Conservation (phyloP, 179 eudicot genomes). For the Patellifolia procumbens region DNA sequence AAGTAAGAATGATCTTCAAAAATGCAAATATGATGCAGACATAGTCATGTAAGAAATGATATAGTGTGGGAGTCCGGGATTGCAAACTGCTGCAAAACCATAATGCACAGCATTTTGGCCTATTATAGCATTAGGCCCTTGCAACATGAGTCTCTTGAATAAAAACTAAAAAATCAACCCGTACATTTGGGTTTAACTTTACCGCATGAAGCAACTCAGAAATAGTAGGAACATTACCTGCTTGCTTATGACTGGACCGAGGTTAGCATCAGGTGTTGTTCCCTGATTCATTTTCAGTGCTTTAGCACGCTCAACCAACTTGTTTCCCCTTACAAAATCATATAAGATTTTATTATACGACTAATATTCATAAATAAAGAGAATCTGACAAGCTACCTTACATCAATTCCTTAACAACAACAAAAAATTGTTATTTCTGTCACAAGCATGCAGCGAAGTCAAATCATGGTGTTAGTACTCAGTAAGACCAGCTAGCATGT, state of each 20-base stretch:
- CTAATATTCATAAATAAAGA: too few relatives aligned
- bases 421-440: too few relatives aligned
- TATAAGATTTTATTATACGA: not conserved
- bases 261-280: conserved; percentile 85
- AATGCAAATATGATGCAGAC: not conserved
- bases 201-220: conserved; percentile 4
- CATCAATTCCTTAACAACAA: too few relatives aligned
- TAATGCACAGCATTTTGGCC: too few relatives aligned
- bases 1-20: not conserved
- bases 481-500: too few relatives aligned
- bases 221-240: conserved; percentile 43
- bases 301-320: conserved; percentile 77
- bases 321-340: conserved; percentile 65
- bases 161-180: not conserved
- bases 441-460: too few relatives aligned
- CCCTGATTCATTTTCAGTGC: conserved; percentile 83
- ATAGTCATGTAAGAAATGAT: not conserved
- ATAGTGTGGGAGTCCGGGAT: not conserved
- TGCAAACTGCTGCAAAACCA: conserved; percentile 1
- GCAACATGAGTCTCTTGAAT: not conserved
- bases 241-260: conserved; percentile 97
- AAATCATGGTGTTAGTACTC: too few relatives aligned
- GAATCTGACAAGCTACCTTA: too few relatives aligned
- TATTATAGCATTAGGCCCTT: too few relatives aligned
- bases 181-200: not conserved